Percentiles rank a stretch among this genome's conserved stretches.
These are phyloP conservation scores for Fusarium sulawesiense DNA, from an alignment of 2,329 filamentous ascomycete genomes.

Conservation along the genomic window DNA sequence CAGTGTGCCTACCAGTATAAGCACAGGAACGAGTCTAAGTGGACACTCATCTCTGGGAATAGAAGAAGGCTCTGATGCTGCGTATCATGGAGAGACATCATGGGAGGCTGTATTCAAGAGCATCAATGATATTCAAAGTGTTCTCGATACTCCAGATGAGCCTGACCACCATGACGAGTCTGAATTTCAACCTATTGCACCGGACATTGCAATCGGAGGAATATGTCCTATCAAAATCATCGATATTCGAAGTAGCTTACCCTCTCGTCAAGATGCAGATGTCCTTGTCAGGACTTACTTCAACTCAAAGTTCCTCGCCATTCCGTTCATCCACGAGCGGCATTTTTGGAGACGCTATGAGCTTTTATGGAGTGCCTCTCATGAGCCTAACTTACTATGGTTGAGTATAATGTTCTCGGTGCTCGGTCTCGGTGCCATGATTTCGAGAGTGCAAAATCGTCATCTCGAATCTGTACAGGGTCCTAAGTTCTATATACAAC, in stretches of 20 bases:
- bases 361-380: slow-evolving; percentile 58
- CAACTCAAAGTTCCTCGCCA: slow-evolving; percentile 52
- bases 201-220: slow-evolving; percentile 51
- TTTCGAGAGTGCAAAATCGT: slow-evolving; percentile 49
- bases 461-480: slow-evolving; percentile 30
- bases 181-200: slow-evolving; percentile 23
- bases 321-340: slow-evolving; percentile 54
- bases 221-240: slow-evolving; percentile 44
- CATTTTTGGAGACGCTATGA: slow-evolving; percentile 63
- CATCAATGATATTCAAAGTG: slow-evolving; percentile 56
- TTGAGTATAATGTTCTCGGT: slow-evolving; percentile 63
- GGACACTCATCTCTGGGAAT: background rate
- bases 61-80: slow-evolving; percentile 27
- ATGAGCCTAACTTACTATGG: slow-evolving; percentile 59
- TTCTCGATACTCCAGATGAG: slow-evolving; percentile 45
- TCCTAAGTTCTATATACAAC: slow-evolving; percentile 50
- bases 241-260: slow-evolving; percentile 51
- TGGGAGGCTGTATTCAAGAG: slow-evolving; percentile 57
- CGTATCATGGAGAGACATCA: slow-evolving; percentile 54
- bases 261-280: slow-evolving; percentile 53
- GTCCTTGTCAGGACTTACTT: slow-evolving; percentile 54
- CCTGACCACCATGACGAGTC: slow-evolving; percentile 3
- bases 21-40: background rate
- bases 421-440: slow-evolving; percentile 55
- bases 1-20: background rate